Conservation (phyloP, 345 rosid genomes). For the Salix koriyanagi region DNA sequence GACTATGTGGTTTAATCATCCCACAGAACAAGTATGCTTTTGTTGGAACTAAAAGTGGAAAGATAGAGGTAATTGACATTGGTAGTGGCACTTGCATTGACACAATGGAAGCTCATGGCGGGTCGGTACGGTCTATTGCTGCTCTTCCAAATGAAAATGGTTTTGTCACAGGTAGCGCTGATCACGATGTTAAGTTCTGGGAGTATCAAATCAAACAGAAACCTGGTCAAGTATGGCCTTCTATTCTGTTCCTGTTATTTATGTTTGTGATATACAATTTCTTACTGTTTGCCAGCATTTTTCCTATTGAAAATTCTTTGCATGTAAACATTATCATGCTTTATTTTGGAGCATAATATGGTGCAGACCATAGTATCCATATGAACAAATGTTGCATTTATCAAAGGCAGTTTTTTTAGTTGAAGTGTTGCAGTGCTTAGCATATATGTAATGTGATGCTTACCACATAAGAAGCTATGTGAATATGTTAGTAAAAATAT, state of each 20-base stretch:
- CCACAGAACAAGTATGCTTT: conserved; percentile 79
- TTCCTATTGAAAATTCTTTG: not conserved
- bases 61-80: conserved; percentile 73
- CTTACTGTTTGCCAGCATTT: not conserved
- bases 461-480: too few relatives aligned
- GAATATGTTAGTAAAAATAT: too few relatives aligned
- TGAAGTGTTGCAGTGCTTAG: too few relatives aligned
- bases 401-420: too few relatives aligned
- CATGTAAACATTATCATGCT: not conserved
- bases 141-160: conserved; percentile 72
- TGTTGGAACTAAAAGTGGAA: conserved; percentile 91
- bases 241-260: not conserved
- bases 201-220: conserved; percentile 65
- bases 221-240: conserved; percentile 50
- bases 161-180: conserved; percentile 93
- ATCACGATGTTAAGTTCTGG: conserved; percentile 92
- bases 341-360: not conserved
- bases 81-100: conserved; percentile 78
- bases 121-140: conserved; percentile 67
- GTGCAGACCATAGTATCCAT: too few relatives aligned
- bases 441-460: too few relatives aligned
- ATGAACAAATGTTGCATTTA: too few relatives aligned
- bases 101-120: conserved; percentile 83
- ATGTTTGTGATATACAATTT: not conserved
- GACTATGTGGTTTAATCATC: conserved; percentile 81